phyloP scores from a whole-genome alignment of 306 rosid genomes.

The Erythrophleum fordii region DNA sequence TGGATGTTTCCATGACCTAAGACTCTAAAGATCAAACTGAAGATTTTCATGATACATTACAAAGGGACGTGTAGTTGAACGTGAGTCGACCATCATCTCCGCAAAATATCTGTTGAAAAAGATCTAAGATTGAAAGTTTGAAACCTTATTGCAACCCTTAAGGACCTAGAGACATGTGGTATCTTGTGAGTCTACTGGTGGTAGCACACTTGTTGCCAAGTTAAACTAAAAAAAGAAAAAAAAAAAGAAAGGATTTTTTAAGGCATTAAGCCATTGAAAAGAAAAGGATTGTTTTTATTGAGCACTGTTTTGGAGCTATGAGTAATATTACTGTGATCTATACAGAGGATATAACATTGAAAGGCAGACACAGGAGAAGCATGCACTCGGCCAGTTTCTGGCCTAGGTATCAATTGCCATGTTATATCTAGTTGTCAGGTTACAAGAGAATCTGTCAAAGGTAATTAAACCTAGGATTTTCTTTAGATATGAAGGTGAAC shows the following conservation, averaged over 20 bases:
- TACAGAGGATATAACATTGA: background rate
- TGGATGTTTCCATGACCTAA: background rate
- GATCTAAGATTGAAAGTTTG: background rate
- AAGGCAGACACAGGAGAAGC: background rate
- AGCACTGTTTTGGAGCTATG: background rate
- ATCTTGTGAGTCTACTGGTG: background rate
- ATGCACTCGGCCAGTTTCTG: background rate
- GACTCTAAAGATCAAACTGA: background rate
- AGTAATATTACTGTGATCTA: background rate
- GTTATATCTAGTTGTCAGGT: background rate
- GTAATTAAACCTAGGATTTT: background rate
- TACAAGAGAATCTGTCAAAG: background rate
- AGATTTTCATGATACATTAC: background rate
- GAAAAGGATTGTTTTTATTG: background rate
- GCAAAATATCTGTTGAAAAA: background rate
- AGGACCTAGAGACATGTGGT: background rate
- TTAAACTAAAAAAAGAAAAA: no score
- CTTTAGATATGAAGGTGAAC: background rate
- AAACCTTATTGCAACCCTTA: background rate
- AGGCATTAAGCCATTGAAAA: background rate
- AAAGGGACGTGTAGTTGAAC: background rate
- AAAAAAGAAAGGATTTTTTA: background rate
- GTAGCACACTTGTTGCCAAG: background rate
- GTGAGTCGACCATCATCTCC: background rate
- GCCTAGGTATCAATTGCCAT: slow-evolving; percentile 2